Evolutionary conservation across 768 basidiomycete species (phyloP).

Genomic region (Termitomyces heimii): DNA sequence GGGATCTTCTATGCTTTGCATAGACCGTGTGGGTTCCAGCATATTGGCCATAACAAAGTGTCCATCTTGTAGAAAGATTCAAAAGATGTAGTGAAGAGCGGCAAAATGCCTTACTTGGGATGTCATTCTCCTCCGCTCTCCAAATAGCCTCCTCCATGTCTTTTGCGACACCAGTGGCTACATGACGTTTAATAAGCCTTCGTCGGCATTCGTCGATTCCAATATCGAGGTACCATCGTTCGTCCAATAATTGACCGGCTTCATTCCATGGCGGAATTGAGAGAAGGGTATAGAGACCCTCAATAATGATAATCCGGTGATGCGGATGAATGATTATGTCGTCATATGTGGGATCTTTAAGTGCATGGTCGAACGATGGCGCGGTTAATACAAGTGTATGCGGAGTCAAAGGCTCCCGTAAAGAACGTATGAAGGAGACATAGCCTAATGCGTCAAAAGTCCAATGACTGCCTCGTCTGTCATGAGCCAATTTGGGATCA

Average conservation of each 20-base stretch:
- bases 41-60: constrained; percentile 37
- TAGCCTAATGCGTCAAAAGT: constrained; percentile 82
- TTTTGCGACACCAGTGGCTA: constrained; percentile 69
- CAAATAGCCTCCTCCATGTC: constrained; percentile 57
- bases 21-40: constrained; percentile 37
- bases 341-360: constrained; percentile 76
- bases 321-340: constrained; percentile 49
- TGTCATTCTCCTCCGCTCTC: constrained; percentile 75
- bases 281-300: constrained; percentile 86
- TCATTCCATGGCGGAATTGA: constrained; percentile 67
- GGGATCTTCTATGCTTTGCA: constrained; percentile 23
- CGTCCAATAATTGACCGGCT: constrained; percentile 62
- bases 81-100: not conserved
- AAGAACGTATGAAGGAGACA: constrained; percentile 52
- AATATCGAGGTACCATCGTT: constrained; percentile 70
- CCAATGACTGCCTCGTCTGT: constrained; percentile 84
- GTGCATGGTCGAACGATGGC: constrained; percentile 81
- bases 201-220: constrained; percentile 47
- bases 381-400: constrained; percentile 41
- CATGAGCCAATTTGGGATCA: constrained; percentile 73
- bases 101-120: constrained; percentile 48
- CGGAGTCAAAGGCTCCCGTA: constrained; percentile 35
- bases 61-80: constrained; percentile 30
- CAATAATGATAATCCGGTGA: constrained; percentile 80
- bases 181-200: constrained; percentile 67